These are phyloP conservation scores for Fusarium subglutinans DNA, from an alignment of 2,329 filamentous ascomycete species.

Conservation along the genomic window DNA sequence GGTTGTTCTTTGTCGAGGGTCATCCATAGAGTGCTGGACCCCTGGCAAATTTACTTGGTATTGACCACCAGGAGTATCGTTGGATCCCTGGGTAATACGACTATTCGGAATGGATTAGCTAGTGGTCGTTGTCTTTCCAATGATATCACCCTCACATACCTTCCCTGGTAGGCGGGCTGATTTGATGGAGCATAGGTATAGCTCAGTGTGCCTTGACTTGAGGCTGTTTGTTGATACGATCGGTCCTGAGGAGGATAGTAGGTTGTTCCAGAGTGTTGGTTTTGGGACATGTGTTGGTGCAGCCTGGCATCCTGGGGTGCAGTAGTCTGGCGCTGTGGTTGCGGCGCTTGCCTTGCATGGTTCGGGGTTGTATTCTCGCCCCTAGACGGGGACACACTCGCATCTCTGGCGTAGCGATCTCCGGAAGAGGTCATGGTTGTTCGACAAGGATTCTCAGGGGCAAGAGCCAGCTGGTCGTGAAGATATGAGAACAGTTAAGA, in stretches of 20 bases:
- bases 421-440: background rate
- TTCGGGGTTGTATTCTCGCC: background rate
- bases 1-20: background rate
- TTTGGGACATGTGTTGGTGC: background rate
- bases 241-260: background rate
- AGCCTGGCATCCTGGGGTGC: background rate
- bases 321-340: background rate
- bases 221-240: background rate
- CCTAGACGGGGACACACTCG: background rate
- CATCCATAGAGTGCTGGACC: background rate
- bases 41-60: slow-evolving; percentile 1
- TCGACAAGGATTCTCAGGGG: background rate
- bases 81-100: background rate
- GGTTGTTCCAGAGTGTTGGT: background rate
- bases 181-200: slow-evolving; percentile 1
- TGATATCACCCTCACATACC: background rate
- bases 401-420: background rate
- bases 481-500: background rate
- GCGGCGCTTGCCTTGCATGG: background rate
- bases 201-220: background rate
- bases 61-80: background rate
- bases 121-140: background rate
- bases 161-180: slow-evolving; percentile 16
- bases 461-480: background rate
- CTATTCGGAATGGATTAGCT: slow-evolving; percentile 2